phyloP scores from a whole-genome alignment of 352 stramenopile species.

The Pythium dissotocum region DNA sequence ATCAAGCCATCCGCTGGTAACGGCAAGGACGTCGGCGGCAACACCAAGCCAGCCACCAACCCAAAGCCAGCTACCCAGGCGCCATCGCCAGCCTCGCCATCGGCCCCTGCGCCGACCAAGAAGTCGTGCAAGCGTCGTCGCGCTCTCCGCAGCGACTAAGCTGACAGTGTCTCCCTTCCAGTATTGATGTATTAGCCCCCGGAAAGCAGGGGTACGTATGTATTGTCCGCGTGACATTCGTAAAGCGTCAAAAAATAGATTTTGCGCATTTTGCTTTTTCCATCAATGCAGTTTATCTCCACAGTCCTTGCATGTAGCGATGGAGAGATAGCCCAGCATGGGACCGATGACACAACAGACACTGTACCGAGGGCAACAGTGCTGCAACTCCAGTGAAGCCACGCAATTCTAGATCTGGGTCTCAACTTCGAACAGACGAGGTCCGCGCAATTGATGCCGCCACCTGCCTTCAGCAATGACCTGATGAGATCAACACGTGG shows the following conservation, averaged over 20 bases:
- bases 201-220: slow-evolving; percentile 2
- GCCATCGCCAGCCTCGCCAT: background rate
- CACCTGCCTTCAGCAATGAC: background rate
- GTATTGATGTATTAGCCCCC: slow-evolving; percentile 6
- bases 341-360: no score
- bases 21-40: background rate
- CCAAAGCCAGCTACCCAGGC: background rate
- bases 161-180: background rate
- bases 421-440: background rate
- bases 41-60: slow-evolving; percentile 1
- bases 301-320: no score
- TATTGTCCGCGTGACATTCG: slow-evolving; percentile 9
- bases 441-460: background rate
- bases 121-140: slow-evolving; percentile 6
- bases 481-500: background rate
- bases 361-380: no score
- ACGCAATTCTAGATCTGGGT: background rate
- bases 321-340: no score
- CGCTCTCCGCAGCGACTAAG: slow-evolving; percentile 1
- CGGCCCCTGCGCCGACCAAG: background rate
- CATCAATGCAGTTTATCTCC: background rate
- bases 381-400: no score
- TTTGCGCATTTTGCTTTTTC: background rate
- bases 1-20: background rate
- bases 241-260: slow-evolving; percentile 9